These are phyloP conservation scores for Penicillium sp. DNA, from an alignment of 2,329 filamentous ascomycete species.

Conservation along the genomic window DNA sequence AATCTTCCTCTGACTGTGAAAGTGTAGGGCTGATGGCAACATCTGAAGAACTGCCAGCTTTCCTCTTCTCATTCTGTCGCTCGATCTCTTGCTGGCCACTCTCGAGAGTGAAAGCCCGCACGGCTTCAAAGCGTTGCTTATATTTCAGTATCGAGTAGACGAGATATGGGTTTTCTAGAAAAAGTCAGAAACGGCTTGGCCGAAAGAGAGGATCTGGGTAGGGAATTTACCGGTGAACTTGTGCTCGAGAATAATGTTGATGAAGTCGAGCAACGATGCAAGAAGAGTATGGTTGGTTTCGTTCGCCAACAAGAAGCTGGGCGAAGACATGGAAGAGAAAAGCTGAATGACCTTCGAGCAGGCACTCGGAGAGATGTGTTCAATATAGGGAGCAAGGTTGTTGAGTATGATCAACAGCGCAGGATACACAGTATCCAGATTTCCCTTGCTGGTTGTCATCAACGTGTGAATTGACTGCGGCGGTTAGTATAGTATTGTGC, in stretches of 20 bases:
- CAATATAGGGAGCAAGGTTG: conserved; percentile 82
- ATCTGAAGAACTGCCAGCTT: conserved; percentile 55
- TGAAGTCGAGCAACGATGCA: conserved; percentile 77
- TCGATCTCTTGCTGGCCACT: conserved; percentile 90
- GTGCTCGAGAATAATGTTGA: conserved; percentile 88
- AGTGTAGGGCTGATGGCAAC: conserved; percentile 34
- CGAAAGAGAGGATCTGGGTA: neutral
- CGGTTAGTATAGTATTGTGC: conserved; percentile 24
- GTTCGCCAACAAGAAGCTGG: conserved; percentile 86
- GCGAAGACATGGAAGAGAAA: conserved; percentile 88
- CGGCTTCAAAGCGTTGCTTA: conserved; percentile 76
- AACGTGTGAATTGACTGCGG: conserved; percentile 80
- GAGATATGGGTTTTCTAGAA: conserved; percentile 72
- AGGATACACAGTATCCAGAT: conserved; percentile 85
- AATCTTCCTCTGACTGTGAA: conserved; percentile 43
- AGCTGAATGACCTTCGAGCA: conserved; percentile 82
- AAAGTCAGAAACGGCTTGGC: conserved; percentile 19
- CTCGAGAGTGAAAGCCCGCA: conserved; percentile 85
- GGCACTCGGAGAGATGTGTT: conserved; percentile 70
- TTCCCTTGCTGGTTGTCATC: conserved; percentile 87
- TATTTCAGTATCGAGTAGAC: conserved; percentile 77
- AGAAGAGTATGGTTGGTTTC: conserved; percentile 84
- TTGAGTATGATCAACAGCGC: conserved; percentile 88
- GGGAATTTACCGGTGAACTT: conserved; percentile 67
- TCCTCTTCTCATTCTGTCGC: conserved; percentile 66